Conservation (phyloP, 1,284 basidiomycete genomes). For the Cryptococcus maquisensis region DNA sequence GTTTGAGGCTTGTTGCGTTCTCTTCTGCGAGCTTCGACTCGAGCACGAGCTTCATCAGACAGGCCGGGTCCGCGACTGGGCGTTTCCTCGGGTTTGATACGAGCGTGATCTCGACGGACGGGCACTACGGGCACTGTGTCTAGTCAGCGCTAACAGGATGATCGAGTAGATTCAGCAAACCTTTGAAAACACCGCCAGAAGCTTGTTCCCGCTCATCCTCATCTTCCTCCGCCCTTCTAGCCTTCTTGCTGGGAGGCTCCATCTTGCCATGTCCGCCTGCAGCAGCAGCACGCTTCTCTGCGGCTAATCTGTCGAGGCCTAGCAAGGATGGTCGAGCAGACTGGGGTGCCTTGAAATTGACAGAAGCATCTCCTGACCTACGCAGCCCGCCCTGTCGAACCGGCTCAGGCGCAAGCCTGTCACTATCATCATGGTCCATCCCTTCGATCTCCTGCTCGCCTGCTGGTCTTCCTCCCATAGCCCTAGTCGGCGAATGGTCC, state of each 20-base stretch:
- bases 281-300: slow-evolving; percentile 70
- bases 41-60: slow-evolving; percentile 64
- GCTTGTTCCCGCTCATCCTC: slow-evolving; percentile 44
- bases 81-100: slow-evolving; percentile 79
- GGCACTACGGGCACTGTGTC: slow-evolving; percentile 63
- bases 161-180: slow-evolving; percentile 48
- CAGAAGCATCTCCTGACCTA: slow-evolving; percentile 52
- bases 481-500: slow-evolving; percentile 28
- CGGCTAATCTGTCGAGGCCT: slow-evolving; percentile 79
- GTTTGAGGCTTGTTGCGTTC: slow-evolving; percentile 57
- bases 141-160: not conserved
- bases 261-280: slow-evolving; percentile 52
- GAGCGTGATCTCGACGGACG: slow-evolving; percentile 57
- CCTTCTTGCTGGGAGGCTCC: slow-evolving; percentile 58
- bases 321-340: slow-evolving; percentile 70
- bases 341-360: slow-evolving; percentile 63
- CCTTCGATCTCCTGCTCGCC: slow-evolving; percentile 48
- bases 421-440: slow-evolving; percentile 72
- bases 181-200: slow-evolving; percentile 69
- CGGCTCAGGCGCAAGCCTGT: slow-evolving; percentile 74
- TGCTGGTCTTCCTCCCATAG: slow-evolving; percentile 17
- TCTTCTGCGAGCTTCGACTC: slow-evolving; percentile 70
- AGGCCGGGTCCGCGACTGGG: slow-evolving; percentile 90
- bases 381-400: slow-evolving; percentile 70
- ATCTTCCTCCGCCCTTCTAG: slow-evolving; percentile 54